Evolutionary conservation across 257 asterid genomes (phyloP).

Genomic region (Voacanga thouarsii): DNA sequence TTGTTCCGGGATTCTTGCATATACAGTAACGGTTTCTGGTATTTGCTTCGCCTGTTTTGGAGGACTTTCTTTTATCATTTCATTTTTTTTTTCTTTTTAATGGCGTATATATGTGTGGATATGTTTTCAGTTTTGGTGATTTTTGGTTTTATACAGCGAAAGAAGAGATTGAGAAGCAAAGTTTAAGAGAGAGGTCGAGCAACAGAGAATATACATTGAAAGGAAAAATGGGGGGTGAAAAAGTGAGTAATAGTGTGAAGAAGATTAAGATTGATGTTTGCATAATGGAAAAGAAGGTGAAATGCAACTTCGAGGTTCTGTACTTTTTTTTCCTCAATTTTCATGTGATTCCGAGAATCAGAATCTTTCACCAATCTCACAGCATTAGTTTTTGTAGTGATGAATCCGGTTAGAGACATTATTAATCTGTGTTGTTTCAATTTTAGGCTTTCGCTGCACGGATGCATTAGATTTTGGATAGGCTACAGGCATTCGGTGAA

Average conservation of each 20-base stretch:
- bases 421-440: background rate
- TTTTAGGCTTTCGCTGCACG: conserved; percentile 72
- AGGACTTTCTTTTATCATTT: background rate
- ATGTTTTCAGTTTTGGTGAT: background rate
- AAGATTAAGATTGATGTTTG: conserved; percentile 82
- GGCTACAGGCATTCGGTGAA: conserved; percentile 86
- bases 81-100: background rate
- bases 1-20: conserved; percentile 16
- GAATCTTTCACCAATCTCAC: background rate
- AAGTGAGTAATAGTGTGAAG: conserved; percentile 30
- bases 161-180: background rate
- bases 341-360: conserved; percentile 15
- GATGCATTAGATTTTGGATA: conserved; percentile 85
- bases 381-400: conserved; percentile 1
- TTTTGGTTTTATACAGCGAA: conserved; percentile 22
- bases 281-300: conserved; percentile 99
- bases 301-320: conserved; percentile 96
- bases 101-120: background rate
- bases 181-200: background rate
- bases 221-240: conserved; percentile 35
- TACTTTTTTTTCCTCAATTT: conserved; percentile 30
- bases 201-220: conserved; percentile 9
- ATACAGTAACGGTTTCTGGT: conserved; percentile 5
- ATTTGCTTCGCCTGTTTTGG: background rate
- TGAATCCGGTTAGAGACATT: background rate